Base-by-base conservation (phyloP, 257 asterid genomes). In the Solanum tarijense region DNA sequence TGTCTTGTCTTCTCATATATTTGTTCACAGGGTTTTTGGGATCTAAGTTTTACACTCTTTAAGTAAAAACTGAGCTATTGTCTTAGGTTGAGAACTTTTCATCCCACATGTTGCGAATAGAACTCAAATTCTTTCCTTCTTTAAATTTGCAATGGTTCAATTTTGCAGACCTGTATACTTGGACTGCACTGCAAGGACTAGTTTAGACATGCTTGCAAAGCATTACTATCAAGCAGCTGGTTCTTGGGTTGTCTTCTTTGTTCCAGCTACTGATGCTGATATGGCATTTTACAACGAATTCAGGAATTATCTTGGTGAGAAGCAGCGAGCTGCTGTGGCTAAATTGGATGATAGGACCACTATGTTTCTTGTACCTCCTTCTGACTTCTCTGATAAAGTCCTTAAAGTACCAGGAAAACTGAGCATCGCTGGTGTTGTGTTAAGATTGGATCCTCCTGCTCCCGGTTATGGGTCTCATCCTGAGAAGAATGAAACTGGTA, bases 171-270 rank as follows among this genome's bases (percentile, higher is more conserved):
- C 99, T 12, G 98, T 92, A 87, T 90, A 83, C 91, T 83, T 96
- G 79, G 98, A 96, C 90, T 96, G 99, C 96, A 94, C 98, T 27
- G 98, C 98, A 86, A 94, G 98, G 93, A 96, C 99, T 73, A 94
- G 96, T 89, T 89, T 96, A 89, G 98, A 96, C 89, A 95, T 95
- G 98, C 98, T 95, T 69, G 93, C 98, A 7, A 95, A 95, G 89
- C 98, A 96, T 89, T 94, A 94, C 95, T 96, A 94, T 85, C 97
- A 96, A 88, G 98, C 99, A 10, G 88, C 95, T 65, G 90, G 93
- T 86, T 95, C 95, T 65, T 95, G 96, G 97, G 98, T 92, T 16
- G 97, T 96, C 87, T 96, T 96, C 91, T 94, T 96, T 58, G 98
- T 94, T 87, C 98, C 99, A 25, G 98, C 98, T 13, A 91, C 91